phyloP scores from a whole-genome alignment of 2,329 filamentous ascomycete species.

The Pseudopithomyces chartarum region DNA sequence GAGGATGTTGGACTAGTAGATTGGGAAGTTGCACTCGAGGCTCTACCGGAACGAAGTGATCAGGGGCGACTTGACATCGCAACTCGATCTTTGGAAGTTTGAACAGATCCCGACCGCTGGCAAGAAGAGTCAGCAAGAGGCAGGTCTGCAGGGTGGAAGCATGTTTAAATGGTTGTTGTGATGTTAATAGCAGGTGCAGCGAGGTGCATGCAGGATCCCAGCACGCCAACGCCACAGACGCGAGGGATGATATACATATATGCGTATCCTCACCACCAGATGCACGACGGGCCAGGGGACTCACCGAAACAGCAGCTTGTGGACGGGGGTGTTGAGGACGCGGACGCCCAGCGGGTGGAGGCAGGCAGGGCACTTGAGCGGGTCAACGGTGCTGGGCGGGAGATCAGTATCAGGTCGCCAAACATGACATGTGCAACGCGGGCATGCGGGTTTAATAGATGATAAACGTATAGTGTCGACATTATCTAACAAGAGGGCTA shows the following conservation, averaged over 20 bases:
- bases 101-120: conserved; percentile 46
- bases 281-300: conserved; percentile 15
- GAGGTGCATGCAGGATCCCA: conserved; percentile 24
- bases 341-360: conserved; percentile 37
- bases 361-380: conserved; percentile 30
- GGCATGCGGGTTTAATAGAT: conserved; percentile 44
- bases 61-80: conserved; percentile 38
- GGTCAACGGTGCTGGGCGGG: neutral
- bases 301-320: conserved; percentile 40
- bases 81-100: conserved; percentile 46
- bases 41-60: conserved; percentile 30
- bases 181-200: conserved; percentile 25
- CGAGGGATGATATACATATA: conserved; percentile 11
- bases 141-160: neutral
- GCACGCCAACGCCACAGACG: conserved; percentile 17
- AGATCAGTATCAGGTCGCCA: neutral
- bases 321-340: conserved; percentile 32
- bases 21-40: conserved; percentile 31
- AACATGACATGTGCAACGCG: conserved; percentile 16
- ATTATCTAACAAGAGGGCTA: conserved; percentile 39
- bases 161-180: conserved; percentile 20
- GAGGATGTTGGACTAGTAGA: conserved; percentile 23
- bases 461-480: conserved; percentile 45
- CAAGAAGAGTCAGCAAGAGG: conserved; percentile 5
- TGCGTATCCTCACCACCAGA: conserved; percentile 2